phyloP scores from a whole-genome alignment of 139 green algal species.

The Tetradesmus obliquus region DNA sequence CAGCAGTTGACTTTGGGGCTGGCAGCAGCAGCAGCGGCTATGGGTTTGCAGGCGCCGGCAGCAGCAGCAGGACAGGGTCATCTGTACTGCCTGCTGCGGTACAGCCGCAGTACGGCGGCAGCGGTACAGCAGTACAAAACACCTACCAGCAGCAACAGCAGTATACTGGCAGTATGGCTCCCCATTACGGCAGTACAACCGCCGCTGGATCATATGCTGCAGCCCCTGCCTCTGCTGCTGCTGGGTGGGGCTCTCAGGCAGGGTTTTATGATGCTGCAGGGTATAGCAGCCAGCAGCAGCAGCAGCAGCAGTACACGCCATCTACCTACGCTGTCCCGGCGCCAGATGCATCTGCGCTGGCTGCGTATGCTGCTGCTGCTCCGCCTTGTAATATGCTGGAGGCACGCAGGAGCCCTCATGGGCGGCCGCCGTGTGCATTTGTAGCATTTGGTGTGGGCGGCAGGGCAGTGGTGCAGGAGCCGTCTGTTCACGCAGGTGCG shows the following conservation, averaged over 20 bases:
- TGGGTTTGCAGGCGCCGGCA: background rate
- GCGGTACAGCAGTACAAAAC: background rate
- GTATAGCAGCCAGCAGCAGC: background rate
- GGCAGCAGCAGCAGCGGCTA: conserved; percentile 5
- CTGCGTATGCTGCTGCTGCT: conserved; percentile 28
- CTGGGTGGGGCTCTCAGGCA: background rate
- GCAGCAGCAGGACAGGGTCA: conserved; percentile 3
- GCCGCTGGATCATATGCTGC: background rate
- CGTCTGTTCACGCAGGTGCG: conserved; percentile 25
- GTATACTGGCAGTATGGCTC: background rate
- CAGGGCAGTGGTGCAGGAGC: conserved; percentile 17
- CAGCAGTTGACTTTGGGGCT: background rate
- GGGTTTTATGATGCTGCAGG: background rate
- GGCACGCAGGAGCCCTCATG: conserved; percentile 39
- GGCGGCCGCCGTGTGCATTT: conserved; percentile 50
- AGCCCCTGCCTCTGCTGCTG: background rate
- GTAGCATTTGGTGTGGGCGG: conserved; percentile 49
- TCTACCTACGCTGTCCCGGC: background rate
- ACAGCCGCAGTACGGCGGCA: background rate
- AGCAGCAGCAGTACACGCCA: background rate
- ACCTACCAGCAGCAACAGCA: conserved; percentile 4
- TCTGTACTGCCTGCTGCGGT: background rate
- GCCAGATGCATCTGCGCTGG: conserved; percentile 4
- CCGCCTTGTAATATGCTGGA: conserved; percentile 29
- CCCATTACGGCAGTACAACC: background rate